Evolutionary conservation across 1,284 basidiomycete species (phyloP), one percentile per base, ranked within the genome.

Genomic region (Cutaneotrichosporon sp.): DNA sequence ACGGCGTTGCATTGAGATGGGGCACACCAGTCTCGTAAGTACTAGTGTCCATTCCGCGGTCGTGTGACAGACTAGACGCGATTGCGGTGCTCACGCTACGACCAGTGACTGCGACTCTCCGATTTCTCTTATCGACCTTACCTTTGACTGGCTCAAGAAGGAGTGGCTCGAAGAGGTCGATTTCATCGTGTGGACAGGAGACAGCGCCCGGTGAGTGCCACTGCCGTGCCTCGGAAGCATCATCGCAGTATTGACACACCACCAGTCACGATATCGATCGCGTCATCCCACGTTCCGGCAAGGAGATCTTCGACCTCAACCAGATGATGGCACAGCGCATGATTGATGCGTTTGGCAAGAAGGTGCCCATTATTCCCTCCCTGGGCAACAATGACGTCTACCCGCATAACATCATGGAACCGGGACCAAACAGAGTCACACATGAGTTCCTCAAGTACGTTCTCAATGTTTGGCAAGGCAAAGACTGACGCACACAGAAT

Each of bases 141-240:
- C 90, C 3, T 79, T 97, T 46, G 84, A 89, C 56, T 91, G 82
- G 79, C 71, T 94, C 53, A 83, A 85, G 52, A 79, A 84, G 65
- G 81, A 90, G 63, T 91, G 88, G 88, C 80, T 83, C 43, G 78
- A 82, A 56, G 84, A 89, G 63, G 81, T 97, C 41, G 92, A 97
- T 72, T 97, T 96, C 72, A 87, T 93, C 22, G 79, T 93, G 38
- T 91, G 88, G 89, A 94, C 90, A 6, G 91, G 91, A 34, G 91
- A 96, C 74, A 91, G 84, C 74, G 91, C 89, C 31, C 83, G 88
- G 88, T 88, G 63, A 61, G 73, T 51, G 33, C n/a, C n/a, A n/a
- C n/a, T n/a, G n/a, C n/a, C n/a, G n/a, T n/a, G n/a, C n/a, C n/a
- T n/a, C n/a, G n/a, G n/a, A n/a, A n/a, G n/a, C n/a, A n/a, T n/a